A percentile compares a stretch with the other conserved stretches of the same genome.
phyloP scores from a whole-genome alignment of 768 basidiomycete genomes.

The Suillus bovinus region DNA sequence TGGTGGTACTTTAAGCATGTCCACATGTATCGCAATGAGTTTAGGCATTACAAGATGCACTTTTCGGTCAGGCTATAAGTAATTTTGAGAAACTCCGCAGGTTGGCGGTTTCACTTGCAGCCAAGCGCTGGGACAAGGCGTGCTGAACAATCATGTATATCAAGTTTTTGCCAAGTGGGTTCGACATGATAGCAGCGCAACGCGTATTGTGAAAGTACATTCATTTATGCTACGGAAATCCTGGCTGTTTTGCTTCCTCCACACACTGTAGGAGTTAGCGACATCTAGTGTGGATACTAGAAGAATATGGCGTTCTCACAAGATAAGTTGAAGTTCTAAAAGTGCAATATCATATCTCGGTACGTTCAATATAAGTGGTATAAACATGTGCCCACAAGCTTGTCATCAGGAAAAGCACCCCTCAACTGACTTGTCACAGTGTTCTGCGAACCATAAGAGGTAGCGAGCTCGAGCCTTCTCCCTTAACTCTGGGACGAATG shows the following conservation, averaged over 20 bases:
- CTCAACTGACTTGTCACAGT: constrained; percentile 13
- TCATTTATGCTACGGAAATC: not conserved
- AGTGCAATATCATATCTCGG: not conserved
- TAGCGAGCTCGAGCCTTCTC: constrained; percentile 54
- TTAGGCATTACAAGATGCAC: not conserved
- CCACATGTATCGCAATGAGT: not conserved
- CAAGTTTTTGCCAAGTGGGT: too few relatives aligned
- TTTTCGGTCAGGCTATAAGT: not conserved
- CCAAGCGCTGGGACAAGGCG: not conserved
- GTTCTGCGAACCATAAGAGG: constrained; percentile 47
- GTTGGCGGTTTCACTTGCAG: not conserved
- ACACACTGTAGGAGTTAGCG: not conserved
- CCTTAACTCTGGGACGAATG: constrained; percentile 56
- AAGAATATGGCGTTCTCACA: not conserved
- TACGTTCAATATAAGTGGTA: not conserved
- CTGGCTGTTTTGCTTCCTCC: not conserved
- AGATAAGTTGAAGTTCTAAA: not conserved
- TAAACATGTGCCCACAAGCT: not conserved
- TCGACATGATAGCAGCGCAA: not conserved
- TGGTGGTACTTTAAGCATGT: not conserved
- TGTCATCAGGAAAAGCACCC: too few relatives aligned
- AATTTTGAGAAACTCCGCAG: not conserved
- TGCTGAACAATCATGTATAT: too few relatives aligned
- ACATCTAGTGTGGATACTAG: not conserved
- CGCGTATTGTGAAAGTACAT: not conserved